Evolutionary conservation across 345 rosid species (phyloP), one percentile per base, ranked within the genome.

Genomic region (Excoecaria agallocha): DNA sequence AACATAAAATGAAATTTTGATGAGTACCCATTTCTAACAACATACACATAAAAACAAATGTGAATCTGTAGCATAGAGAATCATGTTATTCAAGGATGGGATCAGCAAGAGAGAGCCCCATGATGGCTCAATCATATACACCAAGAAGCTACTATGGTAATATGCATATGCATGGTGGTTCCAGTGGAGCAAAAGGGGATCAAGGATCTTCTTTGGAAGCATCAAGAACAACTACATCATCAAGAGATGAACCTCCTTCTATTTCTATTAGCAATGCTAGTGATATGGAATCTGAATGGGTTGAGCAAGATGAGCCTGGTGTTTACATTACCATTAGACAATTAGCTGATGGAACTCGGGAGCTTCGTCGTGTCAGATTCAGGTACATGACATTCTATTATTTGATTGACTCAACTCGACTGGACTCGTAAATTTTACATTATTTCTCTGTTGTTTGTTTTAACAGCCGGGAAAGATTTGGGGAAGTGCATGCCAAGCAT

Each of bases 321-420:
- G 98, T 95, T 10, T 95, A 93, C 69, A 95, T 95, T 75, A 95
- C 99, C 67, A 84, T 95, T 78, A 90, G 97, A 81, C 98, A 90
- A 75, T 81, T 93, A 61, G 87, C 79, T 0, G 97, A 93, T 78
- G 99, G 99, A 74, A 91, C 89, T 3, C 84, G 97, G 77, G 99
- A 95, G 87, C 97, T 95, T 55, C 96, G 99, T 30, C 90, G 99
- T 2, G 99, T 95, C 80, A 87, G 98, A 82, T 95, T 95, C 93
- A 91, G 99, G 99, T 43, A 13, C 11, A 4, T 30, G 30, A 30
- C 30, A 30, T 30, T 30, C 30, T 30, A 30, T 30, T 2, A 30
- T 30, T 30, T 1, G 30, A 1, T 30, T 30, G 30, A 30, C 30
- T 30, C 2, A 30, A 30, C 2, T 30, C 2, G 30, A 30, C 2